Evolutionary conservation across 148 eudicot genomes (phyloP), one percentile per base, ranked within the genome.

Genomic region (Spergularia marina): DNA sequence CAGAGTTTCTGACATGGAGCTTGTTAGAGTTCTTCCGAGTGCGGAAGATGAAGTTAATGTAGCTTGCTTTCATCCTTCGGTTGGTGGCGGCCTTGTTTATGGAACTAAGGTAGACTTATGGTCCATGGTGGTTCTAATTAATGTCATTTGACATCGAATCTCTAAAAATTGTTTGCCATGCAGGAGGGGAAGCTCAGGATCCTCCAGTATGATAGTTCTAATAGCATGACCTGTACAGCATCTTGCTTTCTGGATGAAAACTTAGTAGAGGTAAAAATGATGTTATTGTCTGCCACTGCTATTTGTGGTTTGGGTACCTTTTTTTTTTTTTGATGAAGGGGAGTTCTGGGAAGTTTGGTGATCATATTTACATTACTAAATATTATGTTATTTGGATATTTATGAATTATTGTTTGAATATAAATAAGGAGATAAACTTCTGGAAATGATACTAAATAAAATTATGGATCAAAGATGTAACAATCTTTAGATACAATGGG

Each of bases 1-100:
- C 76, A 83, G 97, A 81, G 97, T 95, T 79, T 85, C 91, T 81
- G 97, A 95, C 84, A 95, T 95, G 99, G 99, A 95, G 84, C 96
- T 95, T 75, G 99, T 95, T 78, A 88, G 91, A 84, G 97, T 90
- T 71, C 97, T 95, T 85, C 97, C 99, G 12, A 95, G 97, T 81
- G 94, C 99, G 5, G 99, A 92, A 72, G 99, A 95, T 85, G 99
- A 95, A 85, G 99, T 95, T 73, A 95, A 95, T 80, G 99, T 95
- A n/a, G 99, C 99, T 80, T 95, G 96, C 79, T 95, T 95, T 79
- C 99, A 95, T 79, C 99, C 99, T 76, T 86, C 87, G 55, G 91
- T 91, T 65, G 99, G 99, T 10, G 86, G 91, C 41, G 99, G 99
- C 76, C 89, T 95, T 69, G 93, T 95, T 53, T 95, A 95, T 85